Evolutionary conservation across 768 basidiomycete genomes (phyloP).

Genomic region (Suillus subalutaceus): DNA sequence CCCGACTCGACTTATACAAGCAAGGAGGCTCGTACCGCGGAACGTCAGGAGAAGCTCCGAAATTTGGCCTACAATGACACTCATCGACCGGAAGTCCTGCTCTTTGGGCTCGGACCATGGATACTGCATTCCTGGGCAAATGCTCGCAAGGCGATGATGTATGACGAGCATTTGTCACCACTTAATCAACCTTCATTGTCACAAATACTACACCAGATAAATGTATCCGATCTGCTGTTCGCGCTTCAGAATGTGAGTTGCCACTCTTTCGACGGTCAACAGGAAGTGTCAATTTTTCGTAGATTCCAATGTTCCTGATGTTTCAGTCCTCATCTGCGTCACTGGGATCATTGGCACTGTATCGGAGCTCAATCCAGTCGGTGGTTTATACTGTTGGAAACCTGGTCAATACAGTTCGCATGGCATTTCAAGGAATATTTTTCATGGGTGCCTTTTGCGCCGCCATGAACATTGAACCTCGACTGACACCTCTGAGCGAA

Average conservation of each 20-base stretch:
- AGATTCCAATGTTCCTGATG: conserved; percentile 78
- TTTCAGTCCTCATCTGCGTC: conserved; percentile 73
- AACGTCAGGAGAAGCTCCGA: conserved; percentile 75
- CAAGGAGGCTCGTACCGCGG: conserved; percentile 64
- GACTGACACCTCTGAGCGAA: conserved; percentile 62
- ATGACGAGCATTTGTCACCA: conserved; percentile 50
- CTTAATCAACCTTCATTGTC: conserved; percentile 44
- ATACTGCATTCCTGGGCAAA: conserved; percentile 77
- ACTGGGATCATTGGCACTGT: conserved; percentile 80
- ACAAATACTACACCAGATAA: conserved; percentile 54
- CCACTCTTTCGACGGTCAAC: conserved; percentile 3
- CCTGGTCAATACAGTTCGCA: conserved; percentile 62
- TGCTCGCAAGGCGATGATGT: conserved; percentile 60
- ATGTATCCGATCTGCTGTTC: conserved; percentile 63
- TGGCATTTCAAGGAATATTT: conserved; percentile 87
- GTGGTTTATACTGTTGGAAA: conserved; percentile 67
- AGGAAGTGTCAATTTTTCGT: conserved; percentile 19
- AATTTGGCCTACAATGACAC: conserved; percentile 73
- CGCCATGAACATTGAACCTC: conserved; percentile 69
- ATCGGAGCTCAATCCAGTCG: conserved; percentile 76
- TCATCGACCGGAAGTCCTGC: conserved; percentile 78
- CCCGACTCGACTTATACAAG: conserved; percentile 50
- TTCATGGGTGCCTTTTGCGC: conserved; percentile 86
- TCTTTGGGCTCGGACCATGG: conserved; percentile 88
- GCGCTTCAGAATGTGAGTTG: conserved; percentile 72